phyloP scores from a whole-genome alignment of 495 filamentous ascomycete species.

The Aspergillus sclerotioniger region DNA sequence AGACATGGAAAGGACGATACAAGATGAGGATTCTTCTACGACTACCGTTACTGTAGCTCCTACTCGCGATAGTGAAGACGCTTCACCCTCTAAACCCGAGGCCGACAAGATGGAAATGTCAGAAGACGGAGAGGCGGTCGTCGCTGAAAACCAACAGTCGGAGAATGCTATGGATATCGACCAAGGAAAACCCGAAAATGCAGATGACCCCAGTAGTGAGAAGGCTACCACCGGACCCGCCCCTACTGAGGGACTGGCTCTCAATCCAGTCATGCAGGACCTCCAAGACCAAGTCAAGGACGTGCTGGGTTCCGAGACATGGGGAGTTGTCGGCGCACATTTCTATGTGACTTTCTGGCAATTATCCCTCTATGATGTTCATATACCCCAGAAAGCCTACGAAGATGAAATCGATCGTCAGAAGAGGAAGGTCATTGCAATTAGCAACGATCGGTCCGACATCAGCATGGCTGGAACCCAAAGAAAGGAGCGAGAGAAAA shows the following conservation, averaged over 20 bases:
- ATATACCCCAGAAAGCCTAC: conserved; percentile 70
- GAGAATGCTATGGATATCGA: conserved; percentile 41
- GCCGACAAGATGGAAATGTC: conserved; percentile 36
- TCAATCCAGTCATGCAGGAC: conserved; percentile 72
- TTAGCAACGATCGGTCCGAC: conserved; percentile 71
- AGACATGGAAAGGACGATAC: conserved; percentile 38
- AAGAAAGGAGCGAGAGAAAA: conserved; percentile 63
- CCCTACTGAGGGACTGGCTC: conserved; percentile 38
- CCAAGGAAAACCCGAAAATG: conserved; percentile 24
- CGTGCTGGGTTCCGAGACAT: conserved; percentile 59
- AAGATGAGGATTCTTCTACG: conserved; percentile 21
- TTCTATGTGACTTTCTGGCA: conserved; percentile 97
- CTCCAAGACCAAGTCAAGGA: conserved; percentile 67
- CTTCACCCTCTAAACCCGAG: conserved; percentile 21
- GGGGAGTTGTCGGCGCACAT: conserved; percentile 64
- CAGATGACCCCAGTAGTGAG: conserved; percentile 12
- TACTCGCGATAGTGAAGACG: conserved; percentile 21
- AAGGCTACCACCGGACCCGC: conserved; percentile 9
- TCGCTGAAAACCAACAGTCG: conserved; percentile 14
- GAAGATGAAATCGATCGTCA: conserved; percentile 63
- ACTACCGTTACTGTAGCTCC: conserved; percentile 12
- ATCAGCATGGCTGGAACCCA: conserved; percentile 59
- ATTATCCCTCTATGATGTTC: conserved; percentile 75
- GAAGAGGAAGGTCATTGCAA: conserved; percentile 55
- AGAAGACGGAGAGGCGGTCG: conserved; percentile 25